phyloP scores from a whole-genome alignment of 2,329 filamentous ascomycete genomes.

The Parafenestella ontariensis region DNA sequence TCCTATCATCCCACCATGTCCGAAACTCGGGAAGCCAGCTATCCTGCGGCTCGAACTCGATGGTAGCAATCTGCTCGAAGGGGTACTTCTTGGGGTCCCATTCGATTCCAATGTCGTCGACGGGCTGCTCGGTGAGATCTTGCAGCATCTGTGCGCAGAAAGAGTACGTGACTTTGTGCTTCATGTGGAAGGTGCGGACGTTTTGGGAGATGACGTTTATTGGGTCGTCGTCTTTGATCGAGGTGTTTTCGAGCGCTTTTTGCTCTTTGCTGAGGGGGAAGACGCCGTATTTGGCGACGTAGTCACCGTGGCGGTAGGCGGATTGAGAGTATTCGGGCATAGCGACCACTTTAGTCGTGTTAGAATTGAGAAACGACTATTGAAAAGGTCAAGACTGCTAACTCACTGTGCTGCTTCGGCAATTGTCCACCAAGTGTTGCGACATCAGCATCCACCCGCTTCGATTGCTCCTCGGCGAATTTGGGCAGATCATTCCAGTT shows the following conservation, averaged over 20 bases:
- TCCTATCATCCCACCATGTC: slow-evolving; percentile 51
- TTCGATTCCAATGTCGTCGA: slow-evolving; percentile 44
- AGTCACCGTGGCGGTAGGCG: slow-evolving; percentile 57
- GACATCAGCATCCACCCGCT: slow-evolving; percentile 48
- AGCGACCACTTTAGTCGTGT: slow-evolving; percentile 31
- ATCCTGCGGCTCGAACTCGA: slow-evolving; percentile 52
- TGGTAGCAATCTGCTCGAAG: slow-evolving; percentile 55
- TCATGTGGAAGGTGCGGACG: slow-evolving; percentile 22
- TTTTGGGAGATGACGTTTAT: slow-evolving; percentile 36
- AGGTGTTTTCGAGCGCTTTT: slow-evolving; percentile 50
- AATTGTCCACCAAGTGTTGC: slow-evolving; percentile 33
- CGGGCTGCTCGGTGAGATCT: slow-evolving; percentile 55
- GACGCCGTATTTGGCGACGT: slow-evolving; percentile 57
- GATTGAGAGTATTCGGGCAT: slow-evolving; percentile 56
- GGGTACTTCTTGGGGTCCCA: slow-evolving; percentile 59
- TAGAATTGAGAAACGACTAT: no score
- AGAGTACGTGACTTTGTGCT: slow-evolving; percentile 30
- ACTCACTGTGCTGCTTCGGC: slow-evolving; percentile 31
- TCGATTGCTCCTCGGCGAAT: slow-evolving; percentile 49
- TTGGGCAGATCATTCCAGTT: slow-evolving; percentile 35
- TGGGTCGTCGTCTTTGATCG: slow-evolving; percentile 32
- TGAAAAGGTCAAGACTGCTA: no score
- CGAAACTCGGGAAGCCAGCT: slow-evolving; percentile 51
- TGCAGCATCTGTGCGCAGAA: slow-evolving; percentile 58
- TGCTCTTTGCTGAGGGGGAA: slow-evolving; percentile 53